Conservation (phyloP, 345 rosid genomes). For the Rhodomyrtus tomentosa region DNA sequence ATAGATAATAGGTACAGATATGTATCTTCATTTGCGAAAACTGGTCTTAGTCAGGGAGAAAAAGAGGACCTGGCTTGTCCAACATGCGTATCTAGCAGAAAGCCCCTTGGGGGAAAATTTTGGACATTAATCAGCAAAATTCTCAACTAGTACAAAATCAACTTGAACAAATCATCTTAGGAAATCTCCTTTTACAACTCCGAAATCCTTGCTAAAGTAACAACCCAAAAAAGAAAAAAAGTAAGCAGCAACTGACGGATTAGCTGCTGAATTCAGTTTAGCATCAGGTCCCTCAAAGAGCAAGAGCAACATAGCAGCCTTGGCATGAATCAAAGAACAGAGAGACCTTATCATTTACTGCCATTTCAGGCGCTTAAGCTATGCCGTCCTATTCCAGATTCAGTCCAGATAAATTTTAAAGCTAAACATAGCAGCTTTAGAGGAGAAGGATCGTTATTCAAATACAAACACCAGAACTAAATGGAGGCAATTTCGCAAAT, state of each 20-base stretch:
- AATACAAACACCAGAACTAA: background rate
- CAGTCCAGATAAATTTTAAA: background rate
- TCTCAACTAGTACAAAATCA: background rate
- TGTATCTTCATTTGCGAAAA: background rate
- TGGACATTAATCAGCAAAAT: background rate
- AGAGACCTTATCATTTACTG: background rate
- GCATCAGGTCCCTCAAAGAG: background rate
- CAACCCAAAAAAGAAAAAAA: background rate
- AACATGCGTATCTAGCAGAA: background rate
- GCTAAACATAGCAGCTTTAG: background rate
- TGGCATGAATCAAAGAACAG: background rate
- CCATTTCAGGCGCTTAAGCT: background rate
- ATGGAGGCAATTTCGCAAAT: background rate
- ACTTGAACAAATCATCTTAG: background rate
- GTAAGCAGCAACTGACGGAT: background rate
- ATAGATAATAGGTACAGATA: background rate
- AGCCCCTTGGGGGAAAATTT: background rate
- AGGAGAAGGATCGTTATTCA: background rate
- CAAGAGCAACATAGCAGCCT: background rate
- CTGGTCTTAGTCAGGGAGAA: background rate
- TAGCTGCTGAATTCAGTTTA: background rate
- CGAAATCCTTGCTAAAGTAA: background rate
- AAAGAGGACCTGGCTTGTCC: background rate
- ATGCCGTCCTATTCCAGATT: background rate
- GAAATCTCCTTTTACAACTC: background rate